A percentile compares a stretch with the other conserved stretches of the same genome.
Evolutionary conservation across 495 filamentous ascomycete species (phyloP).

Genomic region (Neurospora discreta): DNA sequence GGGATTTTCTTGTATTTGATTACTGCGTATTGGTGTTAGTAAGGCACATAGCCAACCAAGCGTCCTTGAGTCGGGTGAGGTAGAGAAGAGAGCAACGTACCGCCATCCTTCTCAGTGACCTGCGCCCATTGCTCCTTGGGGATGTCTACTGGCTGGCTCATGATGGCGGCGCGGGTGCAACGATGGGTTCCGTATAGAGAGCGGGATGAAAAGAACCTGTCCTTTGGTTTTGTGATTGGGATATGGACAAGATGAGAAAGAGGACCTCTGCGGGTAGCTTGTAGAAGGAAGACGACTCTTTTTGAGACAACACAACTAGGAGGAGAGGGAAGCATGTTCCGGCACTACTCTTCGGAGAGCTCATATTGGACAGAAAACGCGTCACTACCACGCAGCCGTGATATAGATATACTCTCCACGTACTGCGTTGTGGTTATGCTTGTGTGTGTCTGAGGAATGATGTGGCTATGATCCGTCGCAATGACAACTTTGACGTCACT

Average conservation of each 20-base stretch:
- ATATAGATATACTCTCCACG: not conserved
- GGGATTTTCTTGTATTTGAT: slow-evolving; percentile 62
- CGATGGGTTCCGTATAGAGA: not conserved
- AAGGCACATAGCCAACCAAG: not conserved
- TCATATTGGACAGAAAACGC: not conserved
- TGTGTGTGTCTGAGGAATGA: not conserved
- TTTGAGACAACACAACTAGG: not conserved
- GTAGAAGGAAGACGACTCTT: not conserved
- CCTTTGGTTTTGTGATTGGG: not conserved
- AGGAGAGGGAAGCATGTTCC: not conserved
- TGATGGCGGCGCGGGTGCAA: not conserved
- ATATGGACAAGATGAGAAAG: not conserved
- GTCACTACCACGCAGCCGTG: not conserved
- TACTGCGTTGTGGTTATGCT: not conserved
- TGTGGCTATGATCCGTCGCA: not conserved
- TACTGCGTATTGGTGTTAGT: slow-evolving; percentile 26
- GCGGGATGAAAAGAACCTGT: not conserved
- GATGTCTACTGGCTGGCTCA: slow-evolving; percentile 20
- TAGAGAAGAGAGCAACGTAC: slow-evolving; percentile 25
- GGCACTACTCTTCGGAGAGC: not conserved
- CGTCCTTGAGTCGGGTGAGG: not conserved
- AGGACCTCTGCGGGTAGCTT: not conserved
- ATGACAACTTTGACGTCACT: not conserved
- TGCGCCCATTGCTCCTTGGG: slow-evolving; percentile 75
- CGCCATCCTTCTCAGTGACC: slow-evolving; percentile 64